Evolutionary conservation across 495 filamentous ascomycete species (phyloP).

Genomic region (Podospora conica): DNA sequence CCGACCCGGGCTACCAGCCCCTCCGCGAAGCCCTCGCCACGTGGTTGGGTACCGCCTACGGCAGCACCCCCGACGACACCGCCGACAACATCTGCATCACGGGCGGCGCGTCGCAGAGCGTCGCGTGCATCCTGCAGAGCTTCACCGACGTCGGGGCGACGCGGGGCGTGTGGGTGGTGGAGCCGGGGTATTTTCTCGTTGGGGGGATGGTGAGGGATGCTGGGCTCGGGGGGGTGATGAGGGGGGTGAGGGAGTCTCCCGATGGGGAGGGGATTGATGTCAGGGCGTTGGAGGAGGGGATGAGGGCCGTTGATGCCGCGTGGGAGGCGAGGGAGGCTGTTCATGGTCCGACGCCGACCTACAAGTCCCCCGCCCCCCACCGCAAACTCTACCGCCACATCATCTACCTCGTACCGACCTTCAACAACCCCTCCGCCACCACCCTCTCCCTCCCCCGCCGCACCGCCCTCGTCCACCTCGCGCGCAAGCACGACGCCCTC

Average conservation of each 20-base stretch:
- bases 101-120: conserved; percentile 69
- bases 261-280: conserved; percentile 70
- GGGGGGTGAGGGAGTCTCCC: conserved; percentile 55
- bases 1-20: conserved; percentile 66
- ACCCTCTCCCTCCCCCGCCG: conserved; percentile 62
- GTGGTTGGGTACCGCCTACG: conserved; percentile 65
- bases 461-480: conserved; percentile 56
- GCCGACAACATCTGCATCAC: conserved; percentile 69
- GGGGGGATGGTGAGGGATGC: conserved; percentile 74
- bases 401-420: conserved; percentile 79
- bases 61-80: conserved; percentile 28
- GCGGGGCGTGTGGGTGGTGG: conserved; percentile 67
- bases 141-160: conserved; percentile 77
- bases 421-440: conserved; percentile 71
- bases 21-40: conserved; percentile 56
- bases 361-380: conserved; percentile 33
- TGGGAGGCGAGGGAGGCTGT: conserved; percentile 5
- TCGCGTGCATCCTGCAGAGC: conserved; percentile 63
- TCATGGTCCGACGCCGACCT: conserved; percentile 8
- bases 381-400: conserved; percentile 72
- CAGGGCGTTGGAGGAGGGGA: conserved; percentile 43
- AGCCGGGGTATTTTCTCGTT: conserved; percentile 74
- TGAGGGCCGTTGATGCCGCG: conserved; percentile 36
- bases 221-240: conserved; percentile 56
- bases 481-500: conserved; percentile 67